Base-by-base conservation (phyloP, 139 green algal species). In the Tetraselmis chui region DNA sequence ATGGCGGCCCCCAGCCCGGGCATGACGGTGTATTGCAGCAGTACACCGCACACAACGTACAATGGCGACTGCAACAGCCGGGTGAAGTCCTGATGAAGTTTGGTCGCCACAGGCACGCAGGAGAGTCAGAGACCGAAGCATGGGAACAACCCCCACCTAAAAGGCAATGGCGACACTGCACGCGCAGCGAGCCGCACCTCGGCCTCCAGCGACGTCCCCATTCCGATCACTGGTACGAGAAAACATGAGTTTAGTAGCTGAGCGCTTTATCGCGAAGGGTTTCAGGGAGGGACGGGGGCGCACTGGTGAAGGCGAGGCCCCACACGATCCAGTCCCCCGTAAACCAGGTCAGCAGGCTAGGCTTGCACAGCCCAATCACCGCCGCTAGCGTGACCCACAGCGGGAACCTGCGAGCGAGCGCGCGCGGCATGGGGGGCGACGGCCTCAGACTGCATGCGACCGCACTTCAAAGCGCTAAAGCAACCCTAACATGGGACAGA, bases 1-100 rank as follows among this genome's bases (percentile, higher is more conserved):
- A 93, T 80, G 0, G 83, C 5, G 29, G 90, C 91, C 1, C 91
- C 93, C 79, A 95, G 79, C 0, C 81, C 23, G 1, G 93, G 93
- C 90, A 96, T 95, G 76, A 96, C 84, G 29, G 88, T 94, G 83
- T 96, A 97, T 81, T 97, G 91, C 67, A 93, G 85, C 5, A 31
- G 76, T 29, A 89, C 81, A 25, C 92, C 92, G 30, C 92, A 84
- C 26, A 86, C 67, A 75, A 96, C 86, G 31, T 88, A 85, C 59
- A 32, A 32, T 1, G 92, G 92, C 59, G 77, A 86, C 59, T 32
- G 29, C 0, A 75, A 45, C 22, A 31, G 23, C 1, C 23, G 45
- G 45, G 45, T 74, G 30, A 81, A 27, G 77, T 81, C 31, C 11
- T 29, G 5, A 26, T 86, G 1, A 32, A 76, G 0, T 74, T 80